These are phyloP conservation scores for Lactarius quietus DNA, from an alignment of 768 basidiomycete genomes.

Conservation along the genomic window DNA sequence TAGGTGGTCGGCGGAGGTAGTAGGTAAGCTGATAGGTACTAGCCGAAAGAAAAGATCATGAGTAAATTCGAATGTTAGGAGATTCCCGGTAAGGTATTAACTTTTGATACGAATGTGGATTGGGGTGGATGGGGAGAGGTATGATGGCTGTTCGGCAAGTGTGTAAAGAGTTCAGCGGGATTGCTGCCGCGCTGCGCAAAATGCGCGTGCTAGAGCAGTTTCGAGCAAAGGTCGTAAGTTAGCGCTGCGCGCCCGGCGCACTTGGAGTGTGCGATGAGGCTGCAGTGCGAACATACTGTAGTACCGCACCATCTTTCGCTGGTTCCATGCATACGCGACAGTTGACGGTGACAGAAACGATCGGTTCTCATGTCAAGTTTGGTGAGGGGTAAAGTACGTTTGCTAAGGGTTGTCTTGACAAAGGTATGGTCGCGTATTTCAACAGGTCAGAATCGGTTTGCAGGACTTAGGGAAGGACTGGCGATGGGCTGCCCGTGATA, in stretches of 20 bases:
- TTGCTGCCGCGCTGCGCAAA: conserved; percentile 64
- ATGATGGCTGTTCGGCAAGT: conserved; percentile 40
- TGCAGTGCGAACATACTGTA: too few species aligned
- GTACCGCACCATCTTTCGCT: too few species aligned
- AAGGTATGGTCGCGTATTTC: conserved; percentile 74
- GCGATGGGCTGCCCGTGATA: conserved; percentile 2
- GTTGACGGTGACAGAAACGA: too few species aligned
- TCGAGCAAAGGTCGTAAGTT: conserved; percentile 80
- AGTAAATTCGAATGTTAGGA: too few species aligned
- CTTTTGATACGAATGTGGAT: too few species aligned
- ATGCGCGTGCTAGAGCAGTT: conserved; percentile 69
- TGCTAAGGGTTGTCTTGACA: conserved; percentile 89
- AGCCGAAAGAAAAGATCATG: too few species aligned
- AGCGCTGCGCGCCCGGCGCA: conserved; percentile 68
- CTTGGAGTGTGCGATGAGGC: conserved; percentile 76
- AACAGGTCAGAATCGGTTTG: conserved; percentile 38
- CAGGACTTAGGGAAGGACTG: conserved; percentile 28
- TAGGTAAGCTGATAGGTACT: too few species aligned
- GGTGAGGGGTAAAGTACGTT: conserved; percentile 54
- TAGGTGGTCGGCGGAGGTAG: too few species aligned
- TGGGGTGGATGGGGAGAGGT: background rate
- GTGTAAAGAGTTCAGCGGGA: conserved; percentile 52
- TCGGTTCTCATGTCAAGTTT: conserved; percentile 5
- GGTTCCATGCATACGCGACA: too few species aligned
- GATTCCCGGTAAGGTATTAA: too few species aligned